Conservation (phyloP, 257 asterid species). For the Ajuga chamaepitys region DNA sequence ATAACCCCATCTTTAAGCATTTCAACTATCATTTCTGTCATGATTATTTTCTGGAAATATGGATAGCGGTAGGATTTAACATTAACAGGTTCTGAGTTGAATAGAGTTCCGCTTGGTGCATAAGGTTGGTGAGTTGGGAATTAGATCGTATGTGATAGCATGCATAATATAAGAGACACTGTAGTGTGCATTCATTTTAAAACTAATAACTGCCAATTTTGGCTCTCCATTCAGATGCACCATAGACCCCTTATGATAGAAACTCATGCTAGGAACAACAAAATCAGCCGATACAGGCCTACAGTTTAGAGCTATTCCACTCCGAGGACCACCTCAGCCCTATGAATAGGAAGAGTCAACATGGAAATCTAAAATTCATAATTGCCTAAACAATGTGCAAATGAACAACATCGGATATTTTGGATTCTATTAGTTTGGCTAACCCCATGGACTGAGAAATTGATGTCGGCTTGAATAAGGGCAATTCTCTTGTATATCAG, state of each 20-base stretch:
- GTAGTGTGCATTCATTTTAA: too few species aligned
- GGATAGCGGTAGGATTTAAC: not conserved
- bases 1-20: not conserved
- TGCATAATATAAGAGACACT: too few species aligned
- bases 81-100: not conserved
- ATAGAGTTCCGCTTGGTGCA: not conserved
- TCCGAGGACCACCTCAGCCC: too few species aligned
- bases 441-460: not conserved
- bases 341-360: not conserved
- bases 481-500: not conserved
- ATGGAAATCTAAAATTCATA: not conserved
- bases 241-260: too few species aligned
- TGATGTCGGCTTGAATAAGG: not conserved
- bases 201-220: too few species aligned
- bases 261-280: too few species aligned
- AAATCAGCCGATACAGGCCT: too few species aligned
- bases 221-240: too few species aligned
- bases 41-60: not conserved
- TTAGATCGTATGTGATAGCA: too few species aligned
- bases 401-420: not conserved
- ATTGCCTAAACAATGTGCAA: too few species aligned
- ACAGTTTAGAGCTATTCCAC: too few species aligned
- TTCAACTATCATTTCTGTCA: not conserved
- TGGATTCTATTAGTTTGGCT: not conserved
- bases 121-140: too few species aligned